Evolutionary conservation across 2,329 filamentous ascomycete genomes (phyloP).

Genomic region (Phyllosticta ampelicida): DNA sequence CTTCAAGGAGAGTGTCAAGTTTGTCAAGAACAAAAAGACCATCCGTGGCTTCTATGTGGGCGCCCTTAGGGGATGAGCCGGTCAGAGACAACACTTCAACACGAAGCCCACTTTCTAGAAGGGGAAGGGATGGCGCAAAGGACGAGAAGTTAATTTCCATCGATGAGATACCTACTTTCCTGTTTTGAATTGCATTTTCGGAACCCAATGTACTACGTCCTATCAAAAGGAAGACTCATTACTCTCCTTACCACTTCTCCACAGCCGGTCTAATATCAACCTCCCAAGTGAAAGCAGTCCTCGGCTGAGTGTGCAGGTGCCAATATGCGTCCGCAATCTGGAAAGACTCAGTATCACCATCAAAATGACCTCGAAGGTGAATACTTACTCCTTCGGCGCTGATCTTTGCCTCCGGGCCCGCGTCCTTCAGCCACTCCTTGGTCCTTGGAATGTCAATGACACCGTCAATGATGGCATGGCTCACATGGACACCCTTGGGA

Average conservation of each 20-base stretch:
- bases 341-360: constrained; percentile 10
- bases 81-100: background rate
- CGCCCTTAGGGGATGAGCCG: background rate
- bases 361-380: background rate
- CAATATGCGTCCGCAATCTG: constrained; percentile 83
- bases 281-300: constrained; percentile 71
- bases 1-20: background rate
- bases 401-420: constrained; percentile 56
- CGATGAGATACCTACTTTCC: constrained; percentile 36
- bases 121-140: constrained; percentile 17
- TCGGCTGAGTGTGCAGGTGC: constrained; percentile 70
- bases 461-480: constrained; percentile 74
- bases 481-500: constrained; percentile 72
- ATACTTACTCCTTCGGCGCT: constrained; percentile 58
- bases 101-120: constrained; percentile 1
- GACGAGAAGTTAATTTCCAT: constrained; percentile 17
- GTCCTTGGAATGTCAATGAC: constrained; percentile 71
- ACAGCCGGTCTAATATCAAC: constrained; percentile 69
- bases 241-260: constrained; percentile 60
- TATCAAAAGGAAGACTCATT: background rate
- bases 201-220: background rate
- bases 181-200: constrained; percentile 23
- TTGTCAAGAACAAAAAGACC: background rate
- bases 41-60: background rate
- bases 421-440: constrained; percentile 47